Evolutionary conservation across 148 eudicot genomes (phyloP).

Genomic region (Rhododendron simsii): DNA sequence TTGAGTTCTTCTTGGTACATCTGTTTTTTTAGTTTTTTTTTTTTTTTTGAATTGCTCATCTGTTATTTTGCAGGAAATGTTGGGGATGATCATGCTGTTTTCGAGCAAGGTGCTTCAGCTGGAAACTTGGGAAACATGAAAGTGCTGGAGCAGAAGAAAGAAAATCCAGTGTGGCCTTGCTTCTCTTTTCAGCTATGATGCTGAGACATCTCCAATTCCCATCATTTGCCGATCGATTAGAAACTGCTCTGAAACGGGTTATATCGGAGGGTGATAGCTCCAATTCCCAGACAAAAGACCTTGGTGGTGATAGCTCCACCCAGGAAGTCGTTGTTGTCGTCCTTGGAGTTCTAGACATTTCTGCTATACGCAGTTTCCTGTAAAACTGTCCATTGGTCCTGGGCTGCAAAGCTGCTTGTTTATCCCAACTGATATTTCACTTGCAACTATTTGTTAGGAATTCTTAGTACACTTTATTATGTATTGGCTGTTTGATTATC

Average conservation of each 20-base stretch:
- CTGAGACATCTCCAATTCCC: conserved; percentile 48
- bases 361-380: not conserved
- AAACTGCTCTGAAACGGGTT: conserved; percentile 43
- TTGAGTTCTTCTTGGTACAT: not conserved
- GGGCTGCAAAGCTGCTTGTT: not conserved
- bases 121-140: conserved; percentile 36
- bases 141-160: conserved; percentile 29
- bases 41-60: not conserved
- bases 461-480: not conserved
- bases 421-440: not conserved
- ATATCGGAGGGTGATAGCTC: conserved; percentile 31
- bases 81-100: conserved; percentile 45
- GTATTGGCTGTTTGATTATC: not conserved
- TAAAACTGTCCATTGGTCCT: not conserved
- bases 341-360: no score
- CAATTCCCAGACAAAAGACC: conserved; percentile 37
- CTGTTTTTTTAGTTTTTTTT: not conserved
- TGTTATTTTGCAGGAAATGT: conserved; percentile 27
- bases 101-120: conserved; percentile 51
- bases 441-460: not conserved
- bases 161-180: conserved; percentile 46
- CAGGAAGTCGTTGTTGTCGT: conserved; percentile 43
- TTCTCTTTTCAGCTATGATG: conserved; percentile 55
- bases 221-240: conserved; percentile 42
- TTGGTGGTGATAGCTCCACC: no score